phyloP scores from a whole-genome alignment of 495 filamentous ascomycete genomes.

The Letharia lupina region DNA sequence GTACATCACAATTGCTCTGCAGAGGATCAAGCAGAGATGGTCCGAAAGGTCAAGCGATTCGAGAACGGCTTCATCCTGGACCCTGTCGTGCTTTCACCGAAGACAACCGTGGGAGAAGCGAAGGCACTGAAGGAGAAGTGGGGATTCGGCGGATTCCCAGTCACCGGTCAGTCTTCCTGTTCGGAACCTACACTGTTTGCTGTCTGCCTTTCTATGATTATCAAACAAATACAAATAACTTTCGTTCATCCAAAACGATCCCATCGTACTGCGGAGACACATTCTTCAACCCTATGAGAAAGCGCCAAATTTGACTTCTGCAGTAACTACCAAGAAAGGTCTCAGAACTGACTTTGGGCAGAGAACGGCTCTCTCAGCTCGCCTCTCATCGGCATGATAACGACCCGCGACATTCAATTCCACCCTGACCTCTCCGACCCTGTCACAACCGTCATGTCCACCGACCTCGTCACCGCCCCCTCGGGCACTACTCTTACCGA shows the following conservation, averaged over 20 bases:
- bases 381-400: constrained; percentile 93
- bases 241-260: constrained; percentile 99
- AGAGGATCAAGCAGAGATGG: constrained; percentile 96
- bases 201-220: constrained; percentile 53
- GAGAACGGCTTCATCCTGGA: constrained; percentile 99
- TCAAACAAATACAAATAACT: constrained; percentile 74
- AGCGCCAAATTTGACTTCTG: not conserved
- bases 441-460: constrained; percentile 89
- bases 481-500: constrained; percentile 76
- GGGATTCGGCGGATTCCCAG: constrained; percentile 97
- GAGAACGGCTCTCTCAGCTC: constrained; percentile 88
- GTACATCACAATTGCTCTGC: constrained; percentile 98
- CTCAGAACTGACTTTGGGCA: constrained; percentile 32
- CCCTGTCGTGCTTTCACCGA: constrained; percentile 82
- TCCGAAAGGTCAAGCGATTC: constrained; percentile 96
- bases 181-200: constrained; percentile 16
- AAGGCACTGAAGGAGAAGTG: constrained; percentile 92
- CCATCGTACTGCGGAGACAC: constrained; percentile 76
- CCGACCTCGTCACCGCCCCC: constrained; percentile 83
- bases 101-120: constrained; percentile 82
- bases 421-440: constrained; percentile 59
- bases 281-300: constrained; percentile 39
- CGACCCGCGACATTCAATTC: constrained; percentile 96
- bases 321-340: not conserved
- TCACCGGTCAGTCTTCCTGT: constrained; percentile 70